Base-by-base conservation (phyloP, 2,329 filamentous ascomycete genomes). In the Cladobotryum protrusum region DNA sequence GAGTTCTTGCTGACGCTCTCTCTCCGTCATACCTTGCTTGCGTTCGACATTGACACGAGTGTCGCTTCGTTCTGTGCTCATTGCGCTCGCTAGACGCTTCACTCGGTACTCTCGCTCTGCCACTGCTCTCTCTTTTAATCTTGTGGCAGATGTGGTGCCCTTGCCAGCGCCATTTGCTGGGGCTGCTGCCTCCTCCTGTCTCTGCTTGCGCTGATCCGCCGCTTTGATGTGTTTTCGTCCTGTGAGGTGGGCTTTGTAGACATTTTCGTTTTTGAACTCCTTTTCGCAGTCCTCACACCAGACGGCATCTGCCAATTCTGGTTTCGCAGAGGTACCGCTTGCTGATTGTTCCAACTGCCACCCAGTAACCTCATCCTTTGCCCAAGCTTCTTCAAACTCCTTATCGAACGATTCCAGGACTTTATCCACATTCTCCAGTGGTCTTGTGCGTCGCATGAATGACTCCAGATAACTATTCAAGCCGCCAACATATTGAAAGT, bases 11-110 rank as follows among this genome's bases (percentile, higher is more conserved):
- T 95, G 87, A 13, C 93, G 86, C 67, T 99, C 93, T 32, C 90
- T 85, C 64, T 97, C 92, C 3, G 93, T 99, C 90, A 99, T 96
- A 57, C 92, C 92, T 66, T 95, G 89, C 67, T 89, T 93, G 46
- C 93, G 87, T 76, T 99, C 95, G 11, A 97, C 90, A 62, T 99
- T 97, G 60, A 93, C 86, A 44, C 87, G 82, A 0, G 93, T 97
- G 62, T 96, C 92, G 66, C 86, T 81, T 50, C 92, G 86, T 64
- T 96, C 89, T 13, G 86, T 87, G 64, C 87, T 85, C 82, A 99
- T 93, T 4, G 87, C 82, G 43, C 84, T 79, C 9, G 89, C 83
- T 6, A 99, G 77, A 48, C 86, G 86, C 63, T 85, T 87, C 47
- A 96, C 79, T 15, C 89, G 82, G 66, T 86, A 86, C 65, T 99